Evolutionary conservation across 1,284 basidiomycete genomes (phyloP).

Genomic region (Trametes pubescens): DNA sequence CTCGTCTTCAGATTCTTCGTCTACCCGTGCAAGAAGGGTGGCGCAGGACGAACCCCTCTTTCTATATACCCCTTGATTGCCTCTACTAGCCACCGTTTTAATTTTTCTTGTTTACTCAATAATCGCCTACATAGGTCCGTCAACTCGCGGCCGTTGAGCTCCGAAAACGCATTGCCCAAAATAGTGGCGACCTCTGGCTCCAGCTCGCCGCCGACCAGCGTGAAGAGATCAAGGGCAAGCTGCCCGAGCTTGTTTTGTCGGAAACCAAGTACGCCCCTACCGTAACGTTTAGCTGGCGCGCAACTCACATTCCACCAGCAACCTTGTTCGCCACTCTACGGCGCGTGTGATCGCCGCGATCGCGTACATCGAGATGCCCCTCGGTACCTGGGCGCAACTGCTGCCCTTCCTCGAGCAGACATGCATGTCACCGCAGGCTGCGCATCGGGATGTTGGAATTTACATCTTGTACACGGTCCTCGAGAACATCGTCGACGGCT

Average conservation of each 20-base stretch:
- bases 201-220: slow-evolving; percentile 77
- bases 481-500: slow-evolving; percentile 91
- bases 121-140: slow-evolving; percentile 69
- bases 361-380: slow-evolving; percentile 88
- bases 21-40: too few relatives aligned
- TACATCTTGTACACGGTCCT: slow-evolving; percentile 94
- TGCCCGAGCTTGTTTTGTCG: slow-evolving; percentile 82
- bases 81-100: too few relatives aligned
- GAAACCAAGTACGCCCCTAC: slow-evolving; percentile 74
- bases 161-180: slow-evolving; percentile 88
- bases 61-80: too few relatives aligned
- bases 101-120: not conserved
- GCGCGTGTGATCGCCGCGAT: slow-evolving; percentile 95
- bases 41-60: too few relatives aligned
- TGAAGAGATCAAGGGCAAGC: slow-evolving; percentile 85
- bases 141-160: slow-evolving; percentile 99
- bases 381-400: slow-evolving; percentile 87
- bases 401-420: slow-evolving; percentile 90
- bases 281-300: not conserved
- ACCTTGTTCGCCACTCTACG: slow-evolving; percentile 89
- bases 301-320: slow-evolving; percentile 53
- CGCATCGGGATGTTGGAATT: slow-evolving; percentile 90
- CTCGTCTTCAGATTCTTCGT: too few relatives aligned
- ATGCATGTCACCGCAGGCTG: slow-evolving; percentile 71
- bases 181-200: slow-evolving; percentile 88